Base-by-base conservation (phyloP, 768 basidiomycete species). In the Phallus indusiatus region DNA sequence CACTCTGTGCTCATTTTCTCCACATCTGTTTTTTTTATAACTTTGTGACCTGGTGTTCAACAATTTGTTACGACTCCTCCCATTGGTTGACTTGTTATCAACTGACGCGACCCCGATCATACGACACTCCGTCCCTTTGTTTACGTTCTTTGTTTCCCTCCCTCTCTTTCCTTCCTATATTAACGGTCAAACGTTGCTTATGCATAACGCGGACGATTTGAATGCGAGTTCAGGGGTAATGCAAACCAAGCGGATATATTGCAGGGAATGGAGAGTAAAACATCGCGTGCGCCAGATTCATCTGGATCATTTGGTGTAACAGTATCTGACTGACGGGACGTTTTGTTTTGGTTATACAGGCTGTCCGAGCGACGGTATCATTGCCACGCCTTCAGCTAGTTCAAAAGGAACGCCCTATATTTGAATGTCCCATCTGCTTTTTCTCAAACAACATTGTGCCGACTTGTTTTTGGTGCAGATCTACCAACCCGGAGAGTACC, bases 341-440 rank as follows among this genome's bases (percentile, higher is more conserved):
- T 57, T 28, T 18, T 42, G 24, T 20, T 51, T 21, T 36, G 1
- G n/a, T 11, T 24, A n/a, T 49, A 20, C 50, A 59, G 57, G 10
- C 50, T 22, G 18, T 59, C 18, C 48, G 57, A 8, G 57, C 49
- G 18, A 51, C 57, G n/a, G 57, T 59, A 2, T 59, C 57, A 18
- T 24, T 59, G 24, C 57, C 57, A 10, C 57, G 57, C 17, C 57
- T 59, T n/a, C 57, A 59, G 18, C 49, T 59, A 21, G 47, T 53
- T 18, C 14, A 20, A 3, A 20, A 35, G 10, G 14, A 42, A 2
- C 49, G 57, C 18, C 57, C 57, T 18, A 36, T 51, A 18, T 59
- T 59, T 36, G 57, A 59, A 59, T 59, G 57, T 51, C 57, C 57
- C 35, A 8, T 48, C 24, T 59, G 57, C n/a, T 59, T 14, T 36